Conservation (phyloP, 2,329 filamentous ascomycete genomes). For the Venturia effusa region DNA sequence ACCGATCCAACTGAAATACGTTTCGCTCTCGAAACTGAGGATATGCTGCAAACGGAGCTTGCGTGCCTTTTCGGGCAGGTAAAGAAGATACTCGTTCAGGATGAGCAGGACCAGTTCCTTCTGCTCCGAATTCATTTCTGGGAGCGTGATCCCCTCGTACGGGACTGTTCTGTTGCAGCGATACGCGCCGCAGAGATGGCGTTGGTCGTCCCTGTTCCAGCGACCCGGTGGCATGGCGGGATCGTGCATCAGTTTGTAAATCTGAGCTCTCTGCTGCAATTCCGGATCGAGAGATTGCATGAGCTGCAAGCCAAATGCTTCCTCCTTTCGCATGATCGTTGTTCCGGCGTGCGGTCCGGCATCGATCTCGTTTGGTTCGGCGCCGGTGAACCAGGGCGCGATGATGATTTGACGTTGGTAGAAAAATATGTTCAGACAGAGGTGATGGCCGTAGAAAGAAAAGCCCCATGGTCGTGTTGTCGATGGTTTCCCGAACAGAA, state of each 20-base stretch:
- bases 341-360: slow-evolving; percentile 51
- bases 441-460: slow-evolving; percentile 68
- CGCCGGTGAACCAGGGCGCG: slow-evolving; percentile 67
- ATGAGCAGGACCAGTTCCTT: slow-evolving; percentile 47
- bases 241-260: slow-evolving; percentile 51
- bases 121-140: slow-evolving; percentile 37
- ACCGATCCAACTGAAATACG: slow-evolving; percentile 73
- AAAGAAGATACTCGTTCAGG: slow-evolving; percentile 54
- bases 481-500: slow-evolving; percentile 55
- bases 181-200: slow-evolving; percentile 67
- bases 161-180: slow-evolving; percentile 69
- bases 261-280: slow-evolving; percentile 40
- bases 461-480: slow-evolving; percentile 55
- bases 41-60: slow-evolving; percentile 45
- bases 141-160: slow-evolving; percentile 53
- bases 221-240: slow-evolving; percentile 45
- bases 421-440: slow-evolving; percentile 63
- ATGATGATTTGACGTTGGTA: slow-evolving; percentile 54
- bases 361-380: slow-evolving; percentile 68
- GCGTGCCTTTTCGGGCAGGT: slow-evolving; percentile 49
- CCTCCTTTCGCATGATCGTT: slow-evolving; percentile 54
- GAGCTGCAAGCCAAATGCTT: slow-evolving; percentile 51
- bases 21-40: slow-evolving; percentile 51
- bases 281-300: slow-evolving; percentile 51
- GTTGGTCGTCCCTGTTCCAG: slow-evolving; percentile 74